phyloP scores from a whole-genome alignment of 2,329 filamentous ascomycete genomes.

The Helminthosporium solani region DNA sequence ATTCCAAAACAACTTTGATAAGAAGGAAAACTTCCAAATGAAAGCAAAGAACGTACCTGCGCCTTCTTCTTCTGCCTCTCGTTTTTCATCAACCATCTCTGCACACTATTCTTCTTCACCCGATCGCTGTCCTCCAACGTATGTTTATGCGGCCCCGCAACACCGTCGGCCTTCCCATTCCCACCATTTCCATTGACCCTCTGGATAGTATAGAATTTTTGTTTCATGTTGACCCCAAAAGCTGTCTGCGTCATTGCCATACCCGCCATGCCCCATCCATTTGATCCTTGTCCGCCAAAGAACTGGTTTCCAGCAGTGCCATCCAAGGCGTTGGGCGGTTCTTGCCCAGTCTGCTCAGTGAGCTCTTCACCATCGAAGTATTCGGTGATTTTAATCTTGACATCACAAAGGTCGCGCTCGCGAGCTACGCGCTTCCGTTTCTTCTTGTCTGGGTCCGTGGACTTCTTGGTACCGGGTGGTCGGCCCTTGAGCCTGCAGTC shows the following conservation, averaged over 20 bases:
- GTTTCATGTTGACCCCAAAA: conserved; percentile 11
- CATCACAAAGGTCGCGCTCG: conserved; percentile 77
- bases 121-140: conserved; percentile 71
- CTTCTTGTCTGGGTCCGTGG: conserved; percentile 77
- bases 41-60: conserved; percentile 27
- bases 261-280: conserved; percentile 25
- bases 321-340: conserved; percentile 20
- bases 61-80: conserved; percentile 66
- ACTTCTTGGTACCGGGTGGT: conserved; percentile 76
- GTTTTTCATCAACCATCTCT: conserved; percentile 63
- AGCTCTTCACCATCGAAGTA: conserved; percentile 61
- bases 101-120: conserved; percentile 78
- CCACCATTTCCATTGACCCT: conserved; percentile 74
- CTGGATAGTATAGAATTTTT: conserved; percentile 66
- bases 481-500: conserved; percentile 80
- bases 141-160: conserved; percentile 73
- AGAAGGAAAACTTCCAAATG: background rate
- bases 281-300: conserved; percentile 15
- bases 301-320: conserved; percentile 15
- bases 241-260: conserved; percentile 15
- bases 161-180: conserved; percentile 69
- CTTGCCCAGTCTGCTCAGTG: conserved; percentile 34
- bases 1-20: background rate
- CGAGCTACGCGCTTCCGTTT: conserved; percentile 76
- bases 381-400: conserved; percentile 84